Evolutionary conservation across 352 stramenopile genomes (phyloP), one percentile per base, ranked within the genome.

Genomic region (Phytophthora pistaciae): DNA sequence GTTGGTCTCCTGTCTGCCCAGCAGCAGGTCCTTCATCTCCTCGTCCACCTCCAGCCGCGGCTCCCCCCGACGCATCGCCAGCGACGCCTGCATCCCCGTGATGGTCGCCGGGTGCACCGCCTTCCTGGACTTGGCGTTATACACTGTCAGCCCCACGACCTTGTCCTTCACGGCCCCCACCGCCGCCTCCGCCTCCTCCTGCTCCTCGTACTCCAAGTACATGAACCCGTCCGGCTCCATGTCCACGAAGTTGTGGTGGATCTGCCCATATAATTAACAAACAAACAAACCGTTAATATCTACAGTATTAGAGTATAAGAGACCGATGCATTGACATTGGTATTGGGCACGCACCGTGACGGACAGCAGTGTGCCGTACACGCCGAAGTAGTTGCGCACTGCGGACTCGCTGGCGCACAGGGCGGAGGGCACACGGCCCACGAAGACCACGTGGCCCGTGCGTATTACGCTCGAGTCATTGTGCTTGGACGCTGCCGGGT

Each of bases 231-330:
- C 73, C 0, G 72, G 68, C 14, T 78, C 74, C 71, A 84, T 87
- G 58, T 90, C 83, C 21, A 88, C 55, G 36, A 85, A 87, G 40
- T 94, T 85, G 68, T 93, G 85, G 42, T 91, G 83, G 48, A 92
- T 82, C 85, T 93, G 40, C 18, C 7, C 9, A 33, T 16, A 46
- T 18, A 40, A 10, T 44, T 25, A 29, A 56, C 42, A 8, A 46
- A 36, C 42, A 8, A 46, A 36, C 7, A 13, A 8, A n/a, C 13
- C 13, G 4, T 46, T 46, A 46, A 14, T 5, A 44, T 44, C n/a
- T 3, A 36, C 1, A 36, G 7, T 10, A 36, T 44, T 3, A 36
- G 8, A 36, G 7, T 10, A 36, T 36, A 36, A 36, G 7, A 36
- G 31, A 13, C 8, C 31, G 36, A n/a, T 27, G 23, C 25, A 36